These are phyloP conservation scores for Biscogniauxia mediterranea DNA, from an alignment of 2,329 filamentous ascomycete species.

Conservation along the genomic window DNA sequence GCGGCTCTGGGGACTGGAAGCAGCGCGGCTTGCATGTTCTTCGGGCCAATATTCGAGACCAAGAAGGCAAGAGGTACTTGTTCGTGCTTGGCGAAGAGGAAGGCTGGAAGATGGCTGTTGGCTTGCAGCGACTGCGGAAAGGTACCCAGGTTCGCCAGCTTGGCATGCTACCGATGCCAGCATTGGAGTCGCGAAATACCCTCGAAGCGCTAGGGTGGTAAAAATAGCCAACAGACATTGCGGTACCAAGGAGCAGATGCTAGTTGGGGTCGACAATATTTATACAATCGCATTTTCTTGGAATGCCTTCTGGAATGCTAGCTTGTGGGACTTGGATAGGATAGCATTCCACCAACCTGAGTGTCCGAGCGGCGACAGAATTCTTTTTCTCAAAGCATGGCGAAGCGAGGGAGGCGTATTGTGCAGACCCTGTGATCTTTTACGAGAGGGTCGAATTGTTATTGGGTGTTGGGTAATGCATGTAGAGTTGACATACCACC, in stretches of 20 bases:
- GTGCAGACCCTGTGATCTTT: slow-evolving; percentile 9
- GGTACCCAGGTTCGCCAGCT: slow-evolving; percentile 60
- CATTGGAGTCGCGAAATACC: slow-evolving; percentile 51
- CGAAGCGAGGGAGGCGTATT: slow-evolving; percentile 24
- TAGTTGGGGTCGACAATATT: neutral
- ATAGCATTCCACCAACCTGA: slow-evolving; percentile 9
- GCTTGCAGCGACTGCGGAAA: slow-evolving; percentile 58
- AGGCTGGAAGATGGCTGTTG: slow-evolving; percentile 65
- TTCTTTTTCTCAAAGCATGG: slow-evolving; percentile 25
- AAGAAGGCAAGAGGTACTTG: slow-evolving; percentile 64
- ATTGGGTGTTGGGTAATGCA: slow-evolving; percentile 10
- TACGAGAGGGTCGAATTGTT: slow-evolving; percentile 1
- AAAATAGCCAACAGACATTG: slow-evolving; percentile 5
- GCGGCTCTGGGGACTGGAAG: slow-evolving; percentile 49
- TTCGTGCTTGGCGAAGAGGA: slow-evolving; percentile 65
- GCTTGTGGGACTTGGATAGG: slow-evolving; percentile 1
- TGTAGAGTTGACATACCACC: slow-evolving; percentile 22
- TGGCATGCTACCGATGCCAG: slow-evolving; percentile 55
- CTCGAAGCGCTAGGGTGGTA: slow-evolving; percentile 60
- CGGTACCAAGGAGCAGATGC: neutral
- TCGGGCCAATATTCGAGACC: slow-evolving; percentile 62
- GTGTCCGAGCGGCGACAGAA: neutral
- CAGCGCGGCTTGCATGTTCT: slow-evolving; percentile 59
- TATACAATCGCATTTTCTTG: slow-evolving; percentile 13
- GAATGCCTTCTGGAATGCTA: slow-evolving; percentile 9